Conservation (phyloP, 208 protist species). For the Trichomonas tenax region DNA sequence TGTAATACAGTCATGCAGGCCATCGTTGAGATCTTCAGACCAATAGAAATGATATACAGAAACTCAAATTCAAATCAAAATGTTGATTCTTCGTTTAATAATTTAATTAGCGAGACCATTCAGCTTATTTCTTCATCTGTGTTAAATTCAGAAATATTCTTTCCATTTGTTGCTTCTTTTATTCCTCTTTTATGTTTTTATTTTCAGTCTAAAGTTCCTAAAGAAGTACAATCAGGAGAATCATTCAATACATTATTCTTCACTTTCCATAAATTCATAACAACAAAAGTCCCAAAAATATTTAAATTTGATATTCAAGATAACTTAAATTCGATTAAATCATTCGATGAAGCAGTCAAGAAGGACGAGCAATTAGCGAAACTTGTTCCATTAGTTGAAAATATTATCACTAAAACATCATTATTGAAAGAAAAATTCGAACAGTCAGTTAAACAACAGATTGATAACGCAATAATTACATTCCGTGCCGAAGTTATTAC, state of each 20-base stretch:
- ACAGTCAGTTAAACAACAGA: neutral
- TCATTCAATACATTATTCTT: neutral
- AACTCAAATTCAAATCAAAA: neutral
- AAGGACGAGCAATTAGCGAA: neutral
- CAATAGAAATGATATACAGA: neutral
- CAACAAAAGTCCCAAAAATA: neutral
- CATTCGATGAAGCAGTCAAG: neutral
- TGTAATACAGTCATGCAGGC: neutral
- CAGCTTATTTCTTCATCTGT: neutral
- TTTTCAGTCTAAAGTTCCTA: neutral
- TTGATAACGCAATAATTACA: neutral
- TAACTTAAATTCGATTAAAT: neutral
- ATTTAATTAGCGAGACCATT: neutral
- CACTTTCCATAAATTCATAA: neutral
- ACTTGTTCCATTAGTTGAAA: neutral
- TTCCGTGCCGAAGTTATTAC: neutral
- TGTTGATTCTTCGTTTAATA: neutral
- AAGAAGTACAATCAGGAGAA: neutral
- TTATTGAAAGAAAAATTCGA: neutral
- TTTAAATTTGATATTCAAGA: neutral
- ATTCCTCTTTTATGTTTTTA: neutral
- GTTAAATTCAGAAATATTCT: neutral
- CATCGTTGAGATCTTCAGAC: neutral
- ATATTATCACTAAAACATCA: neutral
- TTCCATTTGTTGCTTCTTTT: neutral